A percentile compares a stretch with the other conserved stretches of the same genome.
Evolutionary conservation across 805 yeast genomes (phyloP).

Genomic region (Candida tibetensis): DNA sequence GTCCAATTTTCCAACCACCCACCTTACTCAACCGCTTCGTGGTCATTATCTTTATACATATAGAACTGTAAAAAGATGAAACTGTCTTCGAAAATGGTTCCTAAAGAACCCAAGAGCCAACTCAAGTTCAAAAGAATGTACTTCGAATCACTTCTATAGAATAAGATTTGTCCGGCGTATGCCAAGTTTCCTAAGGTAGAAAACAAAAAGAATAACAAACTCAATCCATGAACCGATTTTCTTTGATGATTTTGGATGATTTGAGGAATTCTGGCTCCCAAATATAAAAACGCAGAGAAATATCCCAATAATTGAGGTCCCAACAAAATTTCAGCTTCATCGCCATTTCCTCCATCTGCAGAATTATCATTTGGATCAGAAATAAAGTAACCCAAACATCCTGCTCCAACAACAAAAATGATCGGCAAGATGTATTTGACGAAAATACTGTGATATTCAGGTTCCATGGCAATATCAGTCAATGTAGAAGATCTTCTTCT

Average conservation of each 20-base stretch:
- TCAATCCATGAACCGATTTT: slow-evolving; percentile 80
- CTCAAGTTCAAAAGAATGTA: slow-evolving; percentile 63
- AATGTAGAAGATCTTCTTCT: slow-evolving; percentile 53
- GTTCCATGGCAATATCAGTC: slow-evolving; percentile 48
- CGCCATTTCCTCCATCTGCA: slow-evolving; percentile 17
- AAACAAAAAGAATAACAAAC: slow-evolving; percentile 73
- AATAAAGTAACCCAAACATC: slow-evolving; percentile 55
- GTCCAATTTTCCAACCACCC: no score
- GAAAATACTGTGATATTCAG: slow-evolving; percentile 45
- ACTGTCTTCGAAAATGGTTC: slow-evolving; percentile 71
- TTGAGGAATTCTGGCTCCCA: slow-evolving; percentile 77
- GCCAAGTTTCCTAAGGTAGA: slow-evolving; percentile 75
- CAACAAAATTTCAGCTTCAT: slow-evolving; percentile 29
- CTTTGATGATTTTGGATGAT: slow-evolving; percentile 74
- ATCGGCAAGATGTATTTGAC: slow-evolving; percentile 57
- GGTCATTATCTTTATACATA: slow-evolving; percentile 44
- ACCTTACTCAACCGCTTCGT: slow-evolving; percentile 1
- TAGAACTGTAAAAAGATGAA: slow-evolving; percentile 67
- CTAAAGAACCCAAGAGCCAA: slow-evolving; percentile 77
- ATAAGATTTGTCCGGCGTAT: slow-evolving; percentile 68
- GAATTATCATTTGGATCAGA: slow-evolving; percentile 33
- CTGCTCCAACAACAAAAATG: slow-evolving; percentile 59
- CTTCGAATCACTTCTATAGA: slow-evolving; percentile 58
- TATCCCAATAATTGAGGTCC: slow-evolving; percentile 73
- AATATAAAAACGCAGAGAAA: slow-evolving; percentile 61